These are phyloP conservation scores for Sclerotinia minor DNA, from an alignment of 2,329 filamentous ascomycete genomes.

Conservation along the genomic window DNA sequence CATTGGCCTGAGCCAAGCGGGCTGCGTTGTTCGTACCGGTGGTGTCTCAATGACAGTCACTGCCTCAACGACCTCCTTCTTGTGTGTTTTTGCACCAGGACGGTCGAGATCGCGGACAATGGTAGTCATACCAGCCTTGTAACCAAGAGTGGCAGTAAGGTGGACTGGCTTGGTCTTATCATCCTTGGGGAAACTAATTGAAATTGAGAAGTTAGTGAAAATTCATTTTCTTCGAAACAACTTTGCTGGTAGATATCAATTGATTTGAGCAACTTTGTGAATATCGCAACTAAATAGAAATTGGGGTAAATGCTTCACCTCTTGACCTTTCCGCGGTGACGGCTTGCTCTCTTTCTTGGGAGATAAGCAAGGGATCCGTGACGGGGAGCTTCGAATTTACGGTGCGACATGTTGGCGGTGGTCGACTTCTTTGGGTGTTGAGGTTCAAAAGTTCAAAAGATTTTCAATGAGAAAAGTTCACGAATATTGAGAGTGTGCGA, in stretches of 20 bases:
- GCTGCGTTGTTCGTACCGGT: constrained; percentile 88
- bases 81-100: constrained; percentile 98
- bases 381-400: constrained; percentile 66
- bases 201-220: constrained; percentile 20
- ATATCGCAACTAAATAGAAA: constrained; percentile 28
- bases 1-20: constrained; percentile 73
- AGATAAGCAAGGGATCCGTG: constrained; percentile 91
- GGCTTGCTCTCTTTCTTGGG: constrained; percentile 87
- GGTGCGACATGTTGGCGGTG: constrained; percentile 34
- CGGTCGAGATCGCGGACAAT: constrained; percentile 95
- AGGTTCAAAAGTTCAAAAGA: constrained; percentile 25
- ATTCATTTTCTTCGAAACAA: background rate
- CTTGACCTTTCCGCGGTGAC: constrained; percentile 98
- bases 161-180: constrained; percentile 99
- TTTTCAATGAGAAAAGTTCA: constrained; percentile 16
- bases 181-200: constrained; percentile 90
- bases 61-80: constrained; percentile 95
- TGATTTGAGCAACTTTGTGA: background rate
- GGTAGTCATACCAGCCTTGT: constrained; percentile 99
- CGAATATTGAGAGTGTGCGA: constrained; percentile 22
- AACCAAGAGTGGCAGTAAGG: constrained; percentile 96
- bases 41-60: constrained; percentile 88
- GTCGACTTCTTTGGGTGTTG: constrained; percentile 25
- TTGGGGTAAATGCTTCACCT: constrained; percentile 62
- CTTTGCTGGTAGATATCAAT: background rate